Evolutionary conservation across 768 basidiomycete genomes (phyloP).

Genomic region (Naematelia encephala): DNA sequence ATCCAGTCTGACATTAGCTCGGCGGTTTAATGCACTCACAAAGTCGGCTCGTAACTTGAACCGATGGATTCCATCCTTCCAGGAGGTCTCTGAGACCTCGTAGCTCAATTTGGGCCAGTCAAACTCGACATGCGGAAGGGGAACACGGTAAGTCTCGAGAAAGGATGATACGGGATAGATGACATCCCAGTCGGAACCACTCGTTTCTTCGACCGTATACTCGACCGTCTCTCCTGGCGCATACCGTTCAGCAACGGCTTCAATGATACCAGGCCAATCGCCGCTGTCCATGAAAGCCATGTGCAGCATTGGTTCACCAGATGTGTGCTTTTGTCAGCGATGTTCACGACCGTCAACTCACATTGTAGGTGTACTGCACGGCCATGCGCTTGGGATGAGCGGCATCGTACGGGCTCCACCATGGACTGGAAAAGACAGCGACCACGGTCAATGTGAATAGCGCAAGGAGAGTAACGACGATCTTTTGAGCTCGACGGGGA

Average conservation of each 20-base stretch:
- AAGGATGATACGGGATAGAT: conserved; percentile 58
- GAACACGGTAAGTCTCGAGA: conserved; percentile 75
- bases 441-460: conserved; percentile 56
- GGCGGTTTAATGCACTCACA: neutral
- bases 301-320: conserved; percentile 69
- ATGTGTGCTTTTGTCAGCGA: conserved; percentile 59
- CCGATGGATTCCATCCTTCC: neutral
- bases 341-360: conserved; percentile 52
- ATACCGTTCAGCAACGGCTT: conserved; percentile 61
- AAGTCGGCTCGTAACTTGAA: conserved; percentile 2
- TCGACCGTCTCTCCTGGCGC: conserved; percentile 51
- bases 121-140: conserved; percentile 46
- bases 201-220: conserved; percentile 64
- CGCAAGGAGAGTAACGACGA: conserved; percentile 55
- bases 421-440: conserved; percentile 58
- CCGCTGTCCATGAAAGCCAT: conserved; percentile 80
- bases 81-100: conserved; percentile 3
- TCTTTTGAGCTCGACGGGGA: conserved; percentile 53
- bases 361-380: conserved; percentile 80
- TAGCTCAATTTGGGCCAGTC: conserved; percentile 60
- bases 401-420: conserved; percentile 63
- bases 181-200: conserved; percentile 84
- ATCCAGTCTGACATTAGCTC: conserved; percentile 24
- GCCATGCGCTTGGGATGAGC: conserved; percentile 86
- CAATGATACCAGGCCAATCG: conserved; percentile 64